A percentile compares a stretch with the other conserved stretches of the same genome.
Evolutionary conservation across 305 asterid genomes (phyloP).

Genomic region (Solanum chacoense): DNA sequence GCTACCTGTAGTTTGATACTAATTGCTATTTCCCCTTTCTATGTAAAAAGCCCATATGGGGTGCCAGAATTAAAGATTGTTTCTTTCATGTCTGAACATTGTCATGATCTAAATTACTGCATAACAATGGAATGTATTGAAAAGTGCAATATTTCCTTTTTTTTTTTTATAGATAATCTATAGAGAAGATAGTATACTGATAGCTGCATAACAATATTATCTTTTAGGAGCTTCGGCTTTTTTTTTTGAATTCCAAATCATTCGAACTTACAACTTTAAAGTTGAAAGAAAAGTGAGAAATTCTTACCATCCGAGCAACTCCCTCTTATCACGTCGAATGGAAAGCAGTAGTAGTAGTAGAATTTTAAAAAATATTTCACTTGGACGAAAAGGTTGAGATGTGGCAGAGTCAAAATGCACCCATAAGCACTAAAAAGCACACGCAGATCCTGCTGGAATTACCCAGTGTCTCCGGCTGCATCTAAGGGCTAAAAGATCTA

Average conservation of each 20-base stretch:
- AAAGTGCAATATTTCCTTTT: background rate
- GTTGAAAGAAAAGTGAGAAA: background rate
- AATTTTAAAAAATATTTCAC: background rate
- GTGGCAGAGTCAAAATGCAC: background rate
- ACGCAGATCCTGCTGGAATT: background rate
- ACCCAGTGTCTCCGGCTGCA: background rate
- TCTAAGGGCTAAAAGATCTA: background rate
- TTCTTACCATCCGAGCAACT: background rate
- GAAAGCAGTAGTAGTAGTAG: background rate
- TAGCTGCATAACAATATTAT: background rate
- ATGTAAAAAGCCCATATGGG: slow-evolving; percentile 10
- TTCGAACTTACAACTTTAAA: background rate
- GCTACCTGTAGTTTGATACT: background rate
- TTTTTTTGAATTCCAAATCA: background rate
- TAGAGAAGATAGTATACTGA: background rate
- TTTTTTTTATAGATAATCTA: too few relatives aligned
- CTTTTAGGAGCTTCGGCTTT: background rate
- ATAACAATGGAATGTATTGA: background rate
- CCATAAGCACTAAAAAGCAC: background rate
- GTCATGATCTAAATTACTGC: background rate
- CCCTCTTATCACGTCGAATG: background rate
- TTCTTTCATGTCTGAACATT: background rate
- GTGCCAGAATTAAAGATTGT: slow-evolving; percentile 6
- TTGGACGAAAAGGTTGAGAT: background rate
- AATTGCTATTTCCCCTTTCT: slow-evolving; percentile 7